Conservation (phyloP, 2,329 filamentous ascomycete genomes). For the Bisporella sp. region DNA sequence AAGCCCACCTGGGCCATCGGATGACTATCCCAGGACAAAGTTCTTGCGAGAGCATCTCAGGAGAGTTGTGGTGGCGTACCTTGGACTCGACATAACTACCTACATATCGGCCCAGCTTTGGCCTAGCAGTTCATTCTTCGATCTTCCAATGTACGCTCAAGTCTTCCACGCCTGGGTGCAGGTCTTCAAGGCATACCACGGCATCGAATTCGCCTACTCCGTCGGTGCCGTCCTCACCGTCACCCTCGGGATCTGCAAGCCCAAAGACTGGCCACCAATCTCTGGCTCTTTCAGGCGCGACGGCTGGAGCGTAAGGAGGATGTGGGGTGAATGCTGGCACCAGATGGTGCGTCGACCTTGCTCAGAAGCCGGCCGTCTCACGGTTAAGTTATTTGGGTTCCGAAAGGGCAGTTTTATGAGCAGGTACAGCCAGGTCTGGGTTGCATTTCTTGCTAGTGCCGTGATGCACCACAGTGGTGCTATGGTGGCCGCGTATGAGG, state of each 20-base stretch:
- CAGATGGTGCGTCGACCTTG: constrained; percentile 1
- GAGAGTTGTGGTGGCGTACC: too few relatives aligned
- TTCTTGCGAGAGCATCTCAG: too few relatives aligned
- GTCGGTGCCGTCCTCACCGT: background rate
- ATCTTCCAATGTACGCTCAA: background rate
- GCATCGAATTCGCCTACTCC: background rate
- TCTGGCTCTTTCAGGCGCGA: background rate
- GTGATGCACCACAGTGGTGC: constrained; percentile 1
- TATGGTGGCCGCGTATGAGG: background rate
- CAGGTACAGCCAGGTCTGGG: constrained; percentile 3
- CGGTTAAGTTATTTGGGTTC: background rate
- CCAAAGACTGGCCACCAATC: constrained; percentile 2
- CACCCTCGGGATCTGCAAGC: background rate
- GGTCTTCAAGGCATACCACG: background rate
- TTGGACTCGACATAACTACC: background rate
- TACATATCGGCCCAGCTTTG: too few relatives aligned
- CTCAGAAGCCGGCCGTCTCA: background rate
- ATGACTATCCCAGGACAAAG: too few relatives aligned
- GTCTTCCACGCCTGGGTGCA: background rate
- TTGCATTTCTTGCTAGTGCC: background rate
- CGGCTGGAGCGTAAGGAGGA: background rate
- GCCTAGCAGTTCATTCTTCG: background rate
- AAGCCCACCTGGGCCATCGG: too few relatives aligned
- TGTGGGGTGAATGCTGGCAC: constrained; percentile 4
- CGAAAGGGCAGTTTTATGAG: background rate